Evolutionary conservation across 192 early-diverging fungal species (phyloP), one percentile per base, ranked within the genome.

Genomic region (Kickxella alabastrina): DNA sequence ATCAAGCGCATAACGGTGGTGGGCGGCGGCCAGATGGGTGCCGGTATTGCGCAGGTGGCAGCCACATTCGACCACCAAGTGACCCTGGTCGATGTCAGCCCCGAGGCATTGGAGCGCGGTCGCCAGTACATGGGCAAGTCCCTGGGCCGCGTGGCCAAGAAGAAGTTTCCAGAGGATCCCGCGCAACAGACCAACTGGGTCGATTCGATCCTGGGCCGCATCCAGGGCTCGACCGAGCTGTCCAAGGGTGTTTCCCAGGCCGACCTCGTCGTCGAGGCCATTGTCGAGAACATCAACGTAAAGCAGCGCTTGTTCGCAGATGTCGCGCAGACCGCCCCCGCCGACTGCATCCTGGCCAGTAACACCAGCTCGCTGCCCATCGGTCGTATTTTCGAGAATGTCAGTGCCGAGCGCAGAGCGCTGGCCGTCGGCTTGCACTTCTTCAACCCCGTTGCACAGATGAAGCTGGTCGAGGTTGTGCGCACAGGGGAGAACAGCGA

Each of bases 391-490:
- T 90, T 90, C 13, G 79, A 82, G 59, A 76, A 64, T 12, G 75
- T 85, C 31, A 56, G 71, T 9, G 75, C 71, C 1, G 47, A 62
- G 47, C 74, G 86, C 2, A 52, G 58, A 28, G 64, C 72, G 41
- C 76, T 78, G 18, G 89, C 94, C 52, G 86, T 88, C 18, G 95
- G 95, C 26, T 71, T 95, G 51, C 95, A 98, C 65, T 98, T 93
- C 73, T 98, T 98, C 77, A 98, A 98, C 81, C 95, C 95, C 4
- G 95, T 98, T n/a, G 88, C 95, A 25, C 88, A 91, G 68, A 98
- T 98, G 95, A 93, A 94, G 77, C 77, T 98, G 21, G 95, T 98
- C 10, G 95, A 98, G 77, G 86, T 98, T 9, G 85, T 95, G 55
- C 79, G 84, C 39, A 90, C 88, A 1, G 65, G 71, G 8, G 69